Evolutionary conservation across 495 filamentous ascomycete genomes (phyloP), one percentile per base, ranked within the genome.

Genomic region (Penicillium manginii): DNA sequence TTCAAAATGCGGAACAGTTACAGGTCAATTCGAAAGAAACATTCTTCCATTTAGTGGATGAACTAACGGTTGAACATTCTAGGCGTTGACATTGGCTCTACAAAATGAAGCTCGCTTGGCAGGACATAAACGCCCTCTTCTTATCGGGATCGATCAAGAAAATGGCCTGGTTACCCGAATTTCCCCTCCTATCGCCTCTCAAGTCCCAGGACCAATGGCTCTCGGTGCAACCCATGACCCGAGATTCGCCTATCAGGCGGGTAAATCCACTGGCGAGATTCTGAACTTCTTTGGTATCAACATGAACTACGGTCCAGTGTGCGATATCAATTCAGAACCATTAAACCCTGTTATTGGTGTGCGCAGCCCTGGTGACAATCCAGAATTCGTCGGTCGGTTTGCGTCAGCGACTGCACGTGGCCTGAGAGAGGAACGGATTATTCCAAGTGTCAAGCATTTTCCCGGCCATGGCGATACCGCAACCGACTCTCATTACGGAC

Each of bases 101-200:
- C 76, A 78, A 62, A 59, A 73, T 52, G 76, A 76, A 64, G 76
- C 76, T 8, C 70, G 59, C 57, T 10, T 62, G 8, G 76, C 75
- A 21, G 75, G 73, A 2, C 75, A 79, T 61, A 31, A 71, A 46
- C 66, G 70, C 53, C 76, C 76, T 51, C 62, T 79, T 14, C 70
- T 79, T 21, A 79, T 79, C 40, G 76, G 73, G 5, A 76, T 78
- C 32, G 76, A 79, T 48, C 76, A 79, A 42, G 76, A 79, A 39
- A 79, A 78, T 68, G 76, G 76, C 2, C 40, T 75, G 14, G 75
- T 79, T 33, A 76, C 76, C 43, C 62, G 78, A 7, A 78, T 82
- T 26, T 71, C 69, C 22, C 72, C 76, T 9, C 78, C 78, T 14
- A 71, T 79, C 26, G 77, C 72, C 35, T 59, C 73, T 4, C 79